Percentiles rank a stretch among this genome's conserved stretches.
These are phyloP conservation scores for Nepenthes mirabilis DNA, from an alignment of 148 eudicot species.

Conservation along the genomic window DNA sequence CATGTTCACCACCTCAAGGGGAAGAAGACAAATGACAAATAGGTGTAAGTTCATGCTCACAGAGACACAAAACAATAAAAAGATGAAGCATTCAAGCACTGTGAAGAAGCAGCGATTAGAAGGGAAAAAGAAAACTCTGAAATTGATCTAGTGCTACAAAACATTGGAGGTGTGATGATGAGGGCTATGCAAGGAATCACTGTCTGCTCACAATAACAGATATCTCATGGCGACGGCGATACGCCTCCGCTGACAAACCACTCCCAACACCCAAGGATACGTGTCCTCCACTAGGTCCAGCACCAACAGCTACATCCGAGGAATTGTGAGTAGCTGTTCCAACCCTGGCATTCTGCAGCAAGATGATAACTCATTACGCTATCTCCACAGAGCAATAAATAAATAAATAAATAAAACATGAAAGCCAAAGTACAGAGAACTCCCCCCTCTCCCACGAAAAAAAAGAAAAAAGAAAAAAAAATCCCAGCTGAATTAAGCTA, in stretches of 20 bases:
- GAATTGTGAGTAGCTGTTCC: slow-evolving; percentile 16
- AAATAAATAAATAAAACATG: not conserved
- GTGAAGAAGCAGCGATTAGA: slow-evolving; percentile 1
- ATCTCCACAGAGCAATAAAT: not conserved
- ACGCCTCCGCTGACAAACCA: slow-evolving; percentile 54
- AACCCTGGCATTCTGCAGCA: slow-evolving; percentile 24
- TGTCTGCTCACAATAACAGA: slow-evolving; percentile 54
- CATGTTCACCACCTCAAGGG: no score
- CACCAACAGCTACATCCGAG: slow-evolving; percentile 23
- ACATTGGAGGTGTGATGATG: not conserved
- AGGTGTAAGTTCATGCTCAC: no score
- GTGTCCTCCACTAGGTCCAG: slow-evolving; percentile 19
- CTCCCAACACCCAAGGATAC: slow-evolving; percentile 23
- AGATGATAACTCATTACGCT: slow-evolving; percentile 1
- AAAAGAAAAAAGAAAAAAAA: no score
- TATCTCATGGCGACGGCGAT: slow-evolving; percentile 73
- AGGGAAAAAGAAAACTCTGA: not conserved
- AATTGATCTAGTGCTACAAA: no score
- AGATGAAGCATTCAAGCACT: not conserved
- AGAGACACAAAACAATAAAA: no score
- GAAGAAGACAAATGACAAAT: no score
- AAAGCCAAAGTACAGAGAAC: not conserved
- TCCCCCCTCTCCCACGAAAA: no score
- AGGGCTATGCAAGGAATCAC: not conserved
- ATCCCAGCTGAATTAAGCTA: no score